Conservation (phyloP, 2,329 filamentous ascomycete species). For the Aspergillus uvarum region DNA sequence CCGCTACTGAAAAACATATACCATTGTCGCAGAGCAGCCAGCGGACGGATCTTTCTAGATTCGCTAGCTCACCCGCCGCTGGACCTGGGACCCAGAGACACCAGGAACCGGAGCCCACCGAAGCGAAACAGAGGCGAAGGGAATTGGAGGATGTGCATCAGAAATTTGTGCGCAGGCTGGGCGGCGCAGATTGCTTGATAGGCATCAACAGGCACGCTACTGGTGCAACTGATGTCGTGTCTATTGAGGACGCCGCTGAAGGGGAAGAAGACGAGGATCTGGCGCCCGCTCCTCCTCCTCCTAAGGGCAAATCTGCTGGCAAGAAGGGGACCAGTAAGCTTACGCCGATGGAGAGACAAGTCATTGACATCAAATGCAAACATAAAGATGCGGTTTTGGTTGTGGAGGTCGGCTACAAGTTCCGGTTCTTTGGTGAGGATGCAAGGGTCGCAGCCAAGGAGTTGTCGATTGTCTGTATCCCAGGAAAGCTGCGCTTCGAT, state of each 20-base stretch:
- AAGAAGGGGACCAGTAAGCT: slow-evolving; percentile 82
- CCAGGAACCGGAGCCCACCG: slow-evolving; percentile 41
- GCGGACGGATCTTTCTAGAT: slow-evolving; percentile 60
- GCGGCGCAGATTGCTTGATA: slow-evolving; percentile 76
- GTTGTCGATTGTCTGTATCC: slow-evolving; percentile 92
- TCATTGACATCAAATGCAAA: slow-evolving; percentile 89
- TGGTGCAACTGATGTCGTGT: slow-evolving; percentile 53
- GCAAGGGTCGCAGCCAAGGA: slow-evolving; percentile 85
- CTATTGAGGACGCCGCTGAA: slow-evolving; percentile 60
- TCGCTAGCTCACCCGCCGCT: slow-evolving; percentile 52
- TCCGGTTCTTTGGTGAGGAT: slow-evolving; percentile 94
- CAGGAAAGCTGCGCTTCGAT: slow-evolving; percentile 90
- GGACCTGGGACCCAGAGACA: slow-evolving; percentile 33
- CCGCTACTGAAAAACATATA: slow-evolving; percentile 13
- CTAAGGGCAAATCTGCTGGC: slow-evolving; percentile 48
- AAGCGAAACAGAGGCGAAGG: slow-evolving; percentile 55
- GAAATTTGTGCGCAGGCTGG: slow-evolving; percentile 87
- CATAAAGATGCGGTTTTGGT: slow-evolving; percentile 87
- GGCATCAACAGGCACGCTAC: slow-evolving; percentile 62
- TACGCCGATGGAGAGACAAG: slow-evolving; percentile 90
- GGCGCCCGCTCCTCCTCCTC: slow-evolving; percentile 39
- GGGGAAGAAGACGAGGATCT: slow-evolving; percentile 55
- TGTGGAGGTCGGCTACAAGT: slow-evolving; percentile 97
- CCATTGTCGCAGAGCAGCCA: slow-evolving; percentile 41
- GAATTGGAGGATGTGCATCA: slow-evolving; percentile 72